Conservation (phyloP, 805 yeast species). For the Saturnispora quitensis region DNA sequence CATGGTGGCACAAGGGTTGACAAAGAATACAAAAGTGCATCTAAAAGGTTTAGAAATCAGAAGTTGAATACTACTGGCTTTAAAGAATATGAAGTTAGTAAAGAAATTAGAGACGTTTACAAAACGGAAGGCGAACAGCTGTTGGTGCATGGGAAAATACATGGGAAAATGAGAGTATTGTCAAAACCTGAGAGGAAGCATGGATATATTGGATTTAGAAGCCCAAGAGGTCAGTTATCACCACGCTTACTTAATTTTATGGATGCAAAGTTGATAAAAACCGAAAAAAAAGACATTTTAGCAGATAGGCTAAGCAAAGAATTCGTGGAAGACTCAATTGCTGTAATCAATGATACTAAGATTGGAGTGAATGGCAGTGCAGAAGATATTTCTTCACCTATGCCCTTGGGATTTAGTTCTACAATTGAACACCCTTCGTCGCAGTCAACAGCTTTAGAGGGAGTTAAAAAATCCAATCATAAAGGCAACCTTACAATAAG, state of each 20-base stretch:
- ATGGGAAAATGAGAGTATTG: not conserved
- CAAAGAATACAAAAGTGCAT: not conserved
- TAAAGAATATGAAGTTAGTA: not conserved
- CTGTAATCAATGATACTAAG: no score
- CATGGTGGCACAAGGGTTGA: not conserved
- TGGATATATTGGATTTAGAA: not conserved
- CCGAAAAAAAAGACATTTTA: not conserved
- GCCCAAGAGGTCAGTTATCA: conserved; percentile 1
- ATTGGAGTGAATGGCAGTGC: not conserved
- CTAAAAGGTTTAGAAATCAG: not conserved
- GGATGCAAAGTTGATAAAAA: not conserved
- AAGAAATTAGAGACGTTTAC: not conserved
- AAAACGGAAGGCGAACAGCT: not conserved
- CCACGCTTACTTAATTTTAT: not conserved
- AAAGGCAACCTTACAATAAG: not conserved
- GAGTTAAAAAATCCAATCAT: no score
- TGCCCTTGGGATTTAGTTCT: not conserved
- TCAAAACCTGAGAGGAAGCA: conserved; percentile 4
- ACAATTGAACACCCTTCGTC: no score
- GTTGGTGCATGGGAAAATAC: not conserved
- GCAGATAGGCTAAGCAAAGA: not conserved
- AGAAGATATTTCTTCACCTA: not conserved
- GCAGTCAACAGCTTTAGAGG: not conserved
- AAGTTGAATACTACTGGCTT: not conserved
- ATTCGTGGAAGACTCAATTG: not conserved